Evolutionary conservation across 371 early-diverging fungal species (phyloP), one percentile per base, ranked within the genome.

Genomic region (Mortierella sp.): DNA sequence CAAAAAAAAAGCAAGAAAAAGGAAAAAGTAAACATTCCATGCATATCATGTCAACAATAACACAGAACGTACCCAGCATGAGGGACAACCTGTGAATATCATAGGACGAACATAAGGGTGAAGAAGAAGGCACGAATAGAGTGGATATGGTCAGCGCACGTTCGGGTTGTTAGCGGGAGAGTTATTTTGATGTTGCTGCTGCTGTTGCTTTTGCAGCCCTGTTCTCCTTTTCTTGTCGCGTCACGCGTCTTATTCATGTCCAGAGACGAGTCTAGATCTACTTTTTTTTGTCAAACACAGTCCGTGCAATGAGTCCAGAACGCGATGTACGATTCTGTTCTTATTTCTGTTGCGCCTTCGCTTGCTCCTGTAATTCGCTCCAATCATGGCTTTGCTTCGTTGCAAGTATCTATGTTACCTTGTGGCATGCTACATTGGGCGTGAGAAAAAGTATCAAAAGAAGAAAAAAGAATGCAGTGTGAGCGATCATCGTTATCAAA

Each of bases 41-140:
- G 42, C n/a, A 68, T 38, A 7, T 34, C 42, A 38, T 16, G 16
- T 13, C 10, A 31, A n/a, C 58, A 3, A 45, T 13, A 48, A 42
- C 72, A 75, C 72, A 50, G n/a, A 19, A 78, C 57, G 2, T 84
- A 84, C 84, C 84, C 84, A 75, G 84, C 84, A 78, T 84, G 84
- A n/a, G 84, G 84, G 72, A 84, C 84, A 74, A 84, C 84, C 84
- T 84, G 50, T 42, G 21, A n/a, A 44, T 28, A 52, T 65, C n/a
- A 76, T 47, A 31, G 73, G 31, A 63, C 5, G n/a, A 42, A 10
- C 34, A 8, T n/a, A 1, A 48, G n/a, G 63, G 42, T 45, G 45
- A 57, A 26, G 38, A 38, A 38, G 42, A 38, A 38, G 5, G 42
- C 42, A 57, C 52, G 50, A 57, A 48, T 28, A 9, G 58, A 8